phyloP scores from a whole-genome alignment of 257 asterid genomes.

The Przewalskia tangutica region DNA sequence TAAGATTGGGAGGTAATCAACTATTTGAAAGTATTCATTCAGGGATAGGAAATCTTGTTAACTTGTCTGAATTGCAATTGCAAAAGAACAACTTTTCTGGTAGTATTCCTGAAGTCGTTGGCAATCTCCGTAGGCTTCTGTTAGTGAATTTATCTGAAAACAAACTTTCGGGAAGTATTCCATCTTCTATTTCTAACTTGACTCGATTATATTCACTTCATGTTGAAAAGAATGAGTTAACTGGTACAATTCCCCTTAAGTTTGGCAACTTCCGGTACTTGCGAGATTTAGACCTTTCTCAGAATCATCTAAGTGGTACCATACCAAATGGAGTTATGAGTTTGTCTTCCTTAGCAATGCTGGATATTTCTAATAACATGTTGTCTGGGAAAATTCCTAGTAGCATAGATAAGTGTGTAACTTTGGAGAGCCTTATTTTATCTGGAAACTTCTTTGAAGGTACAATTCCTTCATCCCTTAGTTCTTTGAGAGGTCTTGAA shows the following conservation, averaged over 20 bases:
- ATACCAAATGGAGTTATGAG: constrained; percentile 3
- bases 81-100: background rate
- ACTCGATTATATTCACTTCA: background rate
- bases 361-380: constrained; percentile 22
- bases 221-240: constrained; percentile 4
- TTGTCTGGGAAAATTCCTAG: constrained; percentile 18
- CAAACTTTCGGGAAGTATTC: constrained; percentile 6
- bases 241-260: constrained; percentile 6
- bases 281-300: constrained; percentile 10
- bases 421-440: constrained; percentile 16
- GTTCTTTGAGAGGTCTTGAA: constrained; percentile 13
- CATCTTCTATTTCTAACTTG: constrained; percentile 3
- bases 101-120: background rate
- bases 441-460: constrained; percentile 17
- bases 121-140: constrained; percentile 10
- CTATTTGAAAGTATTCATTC: background rate
- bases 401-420: constrained; percentile 5
- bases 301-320: constrained; percentile 16
- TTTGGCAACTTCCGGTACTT: constrained; percentile 8
- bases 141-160: background rate
- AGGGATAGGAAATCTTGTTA: constrained; percentile 4
- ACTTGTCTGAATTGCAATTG: background rate
- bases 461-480: constrained; percentile 10
- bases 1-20: background rate
- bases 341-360: background rate